phyloP scores from a whole-genome alignment of 805 yeast species.

The Komagataella populi region DNA sequence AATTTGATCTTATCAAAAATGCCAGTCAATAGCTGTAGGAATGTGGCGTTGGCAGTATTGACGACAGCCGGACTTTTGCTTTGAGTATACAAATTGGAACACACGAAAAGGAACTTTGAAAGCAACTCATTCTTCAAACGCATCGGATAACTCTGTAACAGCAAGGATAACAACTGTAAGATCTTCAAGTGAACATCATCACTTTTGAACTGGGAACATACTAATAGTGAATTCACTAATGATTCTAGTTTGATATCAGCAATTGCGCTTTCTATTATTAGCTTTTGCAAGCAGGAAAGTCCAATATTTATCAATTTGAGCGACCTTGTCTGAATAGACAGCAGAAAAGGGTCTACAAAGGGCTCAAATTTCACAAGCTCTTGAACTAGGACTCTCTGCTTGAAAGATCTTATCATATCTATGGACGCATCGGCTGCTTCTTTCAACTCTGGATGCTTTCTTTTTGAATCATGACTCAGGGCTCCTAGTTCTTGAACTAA shows the following conservation, averaged over 20 bases:
- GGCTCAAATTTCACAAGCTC: background rate
- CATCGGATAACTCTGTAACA: slow-evolving; percentile 50
- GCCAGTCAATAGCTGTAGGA: slow-evolving; percentile 70
- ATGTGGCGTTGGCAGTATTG: slow-evolving; percentile 87
- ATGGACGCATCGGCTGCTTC: slow-evolving; percentile 38
- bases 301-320: background rate
- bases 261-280: background rate
- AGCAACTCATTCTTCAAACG: slow-evolving; percentile 42
- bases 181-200: slow-evolving; percentile 78
- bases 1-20: slow-evolving; percentile 54
- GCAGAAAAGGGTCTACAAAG: background rate
- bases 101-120: slow-evolving; percentile 47
- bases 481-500: slow-evolving; percentile 32
- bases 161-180: slow-evolving; percentile 66
- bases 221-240: background rate
- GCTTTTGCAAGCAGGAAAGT: background rate
- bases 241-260: background rate
- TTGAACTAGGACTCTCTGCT: background rate
- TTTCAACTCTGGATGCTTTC: slow-evolving; percentile 58
- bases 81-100: slow-evolving; percentile 56
- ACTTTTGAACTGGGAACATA: background rate
- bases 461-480: slow-evolving; percentile 54
- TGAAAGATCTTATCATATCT: slow-evolving; percentile 21
- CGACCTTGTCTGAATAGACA: background rate
- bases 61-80: slow-evolving; percentile 65